Evolutionary conservation across 768 basidiomycete genomes (phyloP), one percentile per base, ranked within the genome.

Genomic region (Amanita rimosa): DNA sequence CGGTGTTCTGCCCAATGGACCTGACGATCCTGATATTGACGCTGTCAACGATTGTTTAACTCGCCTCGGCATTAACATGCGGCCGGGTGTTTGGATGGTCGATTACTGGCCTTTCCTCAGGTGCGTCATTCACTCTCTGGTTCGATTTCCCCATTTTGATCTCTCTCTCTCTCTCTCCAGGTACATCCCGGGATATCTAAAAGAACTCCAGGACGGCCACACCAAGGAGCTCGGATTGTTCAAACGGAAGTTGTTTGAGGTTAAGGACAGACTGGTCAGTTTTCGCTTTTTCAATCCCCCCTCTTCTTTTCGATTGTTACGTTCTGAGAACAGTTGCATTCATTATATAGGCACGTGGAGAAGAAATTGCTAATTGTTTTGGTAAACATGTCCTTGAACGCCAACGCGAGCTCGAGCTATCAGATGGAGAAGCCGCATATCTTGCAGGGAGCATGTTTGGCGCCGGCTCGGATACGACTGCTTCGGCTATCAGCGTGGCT

Each of bases 401-500:
- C 14, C 78, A 81, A 55, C 50, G 57, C 1, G 71, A 75, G 40
- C 72, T 78, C 41, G 74, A 71, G 9, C 69, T 82, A 8, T 71
- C 77, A 2, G 66, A 76, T 47, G 66, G 74, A 47, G 80, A 83
- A 55, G 71, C 73, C 22, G 74, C 80, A 0, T 83, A 83, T 57
- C 71, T 83, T 21, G 75, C 76, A 0, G 81, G 81, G 0, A 70
- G 72, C 34, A 75, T 83, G 62, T 83, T 79, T 51, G 81, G 81
- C 21, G 81, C 80, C 29, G 81, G 81, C 11, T 73, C 76, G 0
- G 81, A 81, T 53, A 83, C 81, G 55, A 82, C 78, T 7, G 76
- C 78, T 3, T 72, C 76, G 9, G 79, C 74, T 0, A 75, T 81
- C 51, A 74, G 73, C 54, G 64, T 79, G 35, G 57, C 67, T 1